A percentile compares a stretch with the other conserved stretches of the same genome.
These are phyloP conservation scores for Ophiostoma quercus DNA, from an alignment of 2,329 filamentous ascomycete genomes.

Conservation along the genomic window DNA sequence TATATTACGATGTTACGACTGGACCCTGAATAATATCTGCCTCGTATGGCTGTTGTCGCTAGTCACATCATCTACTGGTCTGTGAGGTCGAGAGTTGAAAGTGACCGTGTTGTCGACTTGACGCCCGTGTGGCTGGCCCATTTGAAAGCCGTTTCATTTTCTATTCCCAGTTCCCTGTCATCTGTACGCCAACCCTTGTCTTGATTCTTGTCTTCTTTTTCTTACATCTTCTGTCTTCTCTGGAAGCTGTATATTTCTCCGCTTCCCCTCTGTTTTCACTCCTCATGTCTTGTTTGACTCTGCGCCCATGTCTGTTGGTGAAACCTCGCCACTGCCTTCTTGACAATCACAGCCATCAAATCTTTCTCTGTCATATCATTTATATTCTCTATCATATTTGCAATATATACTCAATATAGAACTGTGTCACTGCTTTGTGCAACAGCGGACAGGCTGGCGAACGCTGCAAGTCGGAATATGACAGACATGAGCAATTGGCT, in stretches of 20 bases:
- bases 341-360: not conserved
- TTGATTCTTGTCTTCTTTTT: not conserved
- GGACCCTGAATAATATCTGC: not conserved
- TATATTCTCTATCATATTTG: not conserved
- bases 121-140: not conserved
- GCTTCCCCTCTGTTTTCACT: too few relatives aligned
- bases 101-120: not conserved
- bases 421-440: conserved; percentile 2
- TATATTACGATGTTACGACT: conserved; percentile 3
- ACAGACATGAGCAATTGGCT: conserved; percentile 9
- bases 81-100: too few relatives aligned
- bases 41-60: too few relatives aligned
- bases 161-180: not conserved
- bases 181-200: not conserved
- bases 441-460: conserved; percentile 6
- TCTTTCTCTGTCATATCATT: not conserved
- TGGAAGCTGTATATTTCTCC: not conserved
- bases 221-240: not conserved
- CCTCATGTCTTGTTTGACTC: not conserved
- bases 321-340: not conserved
- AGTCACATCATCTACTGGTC: too few relatives aligned
- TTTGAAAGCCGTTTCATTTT: not conserved
- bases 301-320: not conserved
- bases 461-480: conserved; percentile 6
- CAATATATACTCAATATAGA: not conserved